These are phyloP conservation scores for Trametes sp. DNA, from an alignment of 1,284 basidiomycete species.

Conservation along the genomic window DNA sequence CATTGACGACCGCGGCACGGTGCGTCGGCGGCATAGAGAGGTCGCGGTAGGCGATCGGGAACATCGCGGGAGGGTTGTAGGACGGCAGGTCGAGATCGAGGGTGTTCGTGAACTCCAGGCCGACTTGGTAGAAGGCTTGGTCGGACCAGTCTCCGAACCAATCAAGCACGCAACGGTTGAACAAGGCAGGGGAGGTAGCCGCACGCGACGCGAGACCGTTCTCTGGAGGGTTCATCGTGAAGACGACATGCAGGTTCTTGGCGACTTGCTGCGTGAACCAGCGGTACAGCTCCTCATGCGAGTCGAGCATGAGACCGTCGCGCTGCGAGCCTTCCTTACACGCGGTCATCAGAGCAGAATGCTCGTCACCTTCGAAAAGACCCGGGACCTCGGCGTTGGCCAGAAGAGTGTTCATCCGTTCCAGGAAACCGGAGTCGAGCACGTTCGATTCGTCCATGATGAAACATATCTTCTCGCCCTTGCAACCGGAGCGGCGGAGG, in stretches of 20 bases:
- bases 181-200: conserved; percentile 96
- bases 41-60: conserved; percentile 90
- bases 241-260: conserved; percentile 96
- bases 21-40: conserved; percentile 84
- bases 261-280: conserved; percentile 99
- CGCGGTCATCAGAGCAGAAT: conserved; percentile 95
- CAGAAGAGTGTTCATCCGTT: conserved; percentile 98
- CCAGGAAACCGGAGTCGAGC: conserved; percentile 97
- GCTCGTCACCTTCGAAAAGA: conserved; percentile 98
- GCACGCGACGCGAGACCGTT: conserved; percentile 95
- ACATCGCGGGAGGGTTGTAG: conserved; percentile 80
- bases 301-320: conserved; percentile 97
- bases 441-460: conserved; percentile 99
- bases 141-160: conserved; percentile 99
- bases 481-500: conserved; percentile 93
- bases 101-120: conserved; percentile 91
- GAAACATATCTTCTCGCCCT: conserved; percentile 99
- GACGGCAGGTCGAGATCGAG: conserved; percentile 88
- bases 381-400: conserved; percentile 99
- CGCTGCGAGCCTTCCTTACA: conserved; percentile 99
- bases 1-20: conserved; percentile 91
- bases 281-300: conserved; percentile 94
- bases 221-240: conserved; percentile 99
- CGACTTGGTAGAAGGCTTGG: conserved; percentile 97
- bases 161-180: conserved; percentile 97